phyloP scores from a whole-genome alignment of 208 protist genomes.

The Crithidia sp. region DNA sequence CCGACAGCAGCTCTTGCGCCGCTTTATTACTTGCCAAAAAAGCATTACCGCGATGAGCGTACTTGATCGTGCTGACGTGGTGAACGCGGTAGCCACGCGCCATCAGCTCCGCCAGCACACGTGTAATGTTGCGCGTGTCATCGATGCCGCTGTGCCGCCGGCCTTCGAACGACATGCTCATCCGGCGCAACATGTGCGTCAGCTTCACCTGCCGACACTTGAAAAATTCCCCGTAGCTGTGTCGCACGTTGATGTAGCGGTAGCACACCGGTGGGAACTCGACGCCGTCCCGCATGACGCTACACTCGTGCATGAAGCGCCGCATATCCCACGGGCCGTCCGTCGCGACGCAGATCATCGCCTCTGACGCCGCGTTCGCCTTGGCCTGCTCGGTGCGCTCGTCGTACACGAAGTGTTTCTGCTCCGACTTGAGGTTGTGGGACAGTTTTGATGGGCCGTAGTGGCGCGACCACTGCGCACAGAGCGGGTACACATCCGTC shows the following conservation, averaged over 20 bases:
- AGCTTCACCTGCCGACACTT: conserved; percentile 64
- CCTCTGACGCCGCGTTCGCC: conserved; percentile 41
- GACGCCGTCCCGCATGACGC: conserved; percentile 75
- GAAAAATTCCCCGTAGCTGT: conserved; percentile 72
- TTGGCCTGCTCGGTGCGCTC: conserved; percentile 31
- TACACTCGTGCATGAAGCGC: conserved; percentile 89
- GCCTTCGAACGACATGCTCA: conserved; percentile 83
- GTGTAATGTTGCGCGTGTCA: conserved; percentile 91
- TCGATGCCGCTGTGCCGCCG: conserved; percentile 89
- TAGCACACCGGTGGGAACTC: conserved; percentile 89
- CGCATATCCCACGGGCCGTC: conserved; percentile 93
- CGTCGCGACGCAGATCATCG: conserved; percentile 85
- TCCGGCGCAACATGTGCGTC: conserved; percentile 77
- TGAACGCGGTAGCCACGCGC: conserved; percentile 72
- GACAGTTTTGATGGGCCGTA: conserved; percentile 39
- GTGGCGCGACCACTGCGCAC: conserved; percentile 40
- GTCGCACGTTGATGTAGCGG: conserved; percentile 89
- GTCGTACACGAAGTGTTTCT: conserved; percentile 65
- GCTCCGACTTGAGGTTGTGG: conserved; percentile 52
- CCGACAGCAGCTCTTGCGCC: conserved; percentile 57
- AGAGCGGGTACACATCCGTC: conserved; percentile 73
- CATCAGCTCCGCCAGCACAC: conserved; percentile 82
- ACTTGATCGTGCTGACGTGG: conserved; percentile 81
- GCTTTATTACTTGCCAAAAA: conserved; percentile 39
- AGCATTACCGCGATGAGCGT: conserved; percentile 44